Conservation (phyloP, 371 early-diverging fungal species). For the Actinomortierella ambigua region DNA sequence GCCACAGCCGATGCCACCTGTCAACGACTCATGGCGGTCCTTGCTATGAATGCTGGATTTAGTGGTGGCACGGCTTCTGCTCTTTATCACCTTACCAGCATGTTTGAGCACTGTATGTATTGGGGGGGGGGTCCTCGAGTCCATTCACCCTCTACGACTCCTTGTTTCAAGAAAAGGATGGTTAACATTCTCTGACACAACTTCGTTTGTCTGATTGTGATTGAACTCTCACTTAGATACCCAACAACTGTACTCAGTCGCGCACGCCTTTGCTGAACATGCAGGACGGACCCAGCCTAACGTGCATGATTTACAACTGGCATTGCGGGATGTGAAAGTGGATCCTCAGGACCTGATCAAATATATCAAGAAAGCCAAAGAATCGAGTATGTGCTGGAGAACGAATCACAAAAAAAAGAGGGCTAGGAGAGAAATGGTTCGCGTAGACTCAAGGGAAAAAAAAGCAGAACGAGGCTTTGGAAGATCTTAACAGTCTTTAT, state of each 20-base stretch:
- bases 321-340: constrained; percentile 48
- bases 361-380: constrained; percentile 23
- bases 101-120: constrained; percentile 53
- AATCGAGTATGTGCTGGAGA: constrained; percentile 39
- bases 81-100: constrained; percentile 49
- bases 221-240: constrained; percentile 46
- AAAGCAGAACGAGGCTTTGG: constrained; percentile 3
- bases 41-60: constrained; percentile 51
- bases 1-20: constrained; percentile 27
- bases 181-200: background rate
- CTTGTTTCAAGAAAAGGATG: background rate
- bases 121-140: background rate
- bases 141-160: background rate
- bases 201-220: background rate
- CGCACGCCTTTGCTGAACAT: constrained; percentile 59
- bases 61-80: constrained; percentile 54
- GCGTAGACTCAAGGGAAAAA: too few relatives aligned
- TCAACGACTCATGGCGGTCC: constrained; percentile 25
- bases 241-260: constrained; percentile 50
- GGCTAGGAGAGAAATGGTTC: too few relatives aligned
- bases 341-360: constrained; percentile 37
- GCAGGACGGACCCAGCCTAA: constrained; percentile 59
- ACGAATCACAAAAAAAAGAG: constrained; percentile 17
- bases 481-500: background rate
- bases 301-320: constrained; percentile 56